phyloP scores from a whole-genome alignment of 345 rosid genomes.

The Lenwebbia sp. region DNA sequence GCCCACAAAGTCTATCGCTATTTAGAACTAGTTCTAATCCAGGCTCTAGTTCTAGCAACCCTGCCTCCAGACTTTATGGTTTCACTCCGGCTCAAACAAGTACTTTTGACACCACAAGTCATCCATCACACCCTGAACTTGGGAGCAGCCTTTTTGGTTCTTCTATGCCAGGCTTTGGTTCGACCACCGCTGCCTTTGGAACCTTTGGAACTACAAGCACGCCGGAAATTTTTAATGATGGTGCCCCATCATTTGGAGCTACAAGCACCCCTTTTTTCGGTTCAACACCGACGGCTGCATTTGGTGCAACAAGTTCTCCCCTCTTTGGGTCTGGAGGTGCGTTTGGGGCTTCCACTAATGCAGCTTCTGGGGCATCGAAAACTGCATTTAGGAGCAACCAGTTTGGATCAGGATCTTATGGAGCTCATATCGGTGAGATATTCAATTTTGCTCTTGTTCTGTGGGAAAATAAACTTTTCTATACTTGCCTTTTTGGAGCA shows the following conservation, averaged over 20 bases:
- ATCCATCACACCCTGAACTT: constrained; percentile 27
- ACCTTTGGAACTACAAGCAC: constrained; percentile 33
- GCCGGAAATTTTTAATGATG: constrained; percentile 15
- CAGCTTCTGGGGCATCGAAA: constrained; percentile 35
- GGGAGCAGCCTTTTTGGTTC: constrained; percentile 48
- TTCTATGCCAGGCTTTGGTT: constrained; percentile 8
- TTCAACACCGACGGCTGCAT: constrained; percentile 21
- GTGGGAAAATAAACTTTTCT: background rate
- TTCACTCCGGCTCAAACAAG: constrained; percentile 19
- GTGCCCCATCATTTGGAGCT: constrained; percentile 42
- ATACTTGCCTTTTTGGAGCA: background rate
- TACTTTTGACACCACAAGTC: constrained; percentile 17
- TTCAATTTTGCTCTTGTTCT: background rate
- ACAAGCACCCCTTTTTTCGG: constrained; percentile 33
- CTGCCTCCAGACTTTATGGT: constrained; percentile 69
- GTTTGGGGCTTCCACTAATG: constrained; percentile 34
- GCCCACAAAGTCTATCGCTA: constrained; percentile 35
- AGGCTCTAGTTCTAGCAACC: constrained; percentile 23
- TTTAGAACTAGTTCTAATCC: constrained; percentile 25
- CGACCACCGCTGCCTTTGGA: constrained; percentile 19
- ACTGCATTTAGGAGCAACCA: constrained; percentile 67
- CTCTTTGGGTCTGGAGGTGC: constrained; percentile 29
- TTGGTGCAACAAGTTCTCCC: constrained; percentile 33
- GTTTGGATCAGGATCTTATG: constrained; percentile 50
- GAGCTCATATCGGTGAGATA: constrained; percentile 53